phyloP scores from a whole-genome alignment of 139 green algal species.

The Gonium pectorale region DNA sequence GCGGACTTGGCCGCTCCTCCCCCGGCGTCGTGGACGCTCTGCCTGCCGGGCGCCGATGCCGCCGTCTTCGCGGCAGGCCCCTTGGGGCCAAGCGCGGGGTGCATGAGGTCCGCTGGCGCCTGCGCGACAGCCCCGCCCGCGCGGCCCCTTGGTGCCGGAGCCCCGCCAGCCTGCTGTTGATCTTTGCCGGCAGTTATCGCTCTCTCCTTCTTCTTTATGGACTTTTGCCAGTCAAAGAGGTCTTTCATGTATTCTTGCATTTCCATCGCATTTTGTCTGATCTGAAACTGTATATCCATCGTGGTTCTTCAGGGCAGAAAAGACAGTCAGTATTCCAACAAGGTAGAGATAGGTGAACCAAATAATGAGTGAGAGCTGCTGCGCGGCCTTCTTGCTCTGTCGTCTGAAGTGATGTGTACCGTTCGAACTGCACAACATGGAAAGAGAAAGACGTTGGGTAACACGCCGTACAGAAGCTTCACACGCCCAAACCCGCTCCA shows the following conservation, averaged over 20 bases:
- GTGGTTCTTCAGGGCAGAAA: no score
- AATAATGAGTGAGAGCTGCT: no score
- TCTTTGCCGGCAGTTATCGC: neutral
- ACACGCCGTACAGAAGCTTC: no score
- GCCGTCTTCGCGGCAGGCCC: neutral
- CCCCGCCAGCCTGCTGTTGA: neutral
- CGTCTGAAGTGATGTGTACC: no score
- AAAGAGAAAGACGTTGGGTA: no score
- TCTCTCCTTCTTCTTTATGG: slow-evolving; percentile 63
- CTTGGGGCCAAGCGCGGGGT: slow-evolving; percentile 33
- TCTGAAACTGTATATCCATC: slow-evolving; percentile 71
- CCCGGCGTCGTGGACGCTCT: neutral
- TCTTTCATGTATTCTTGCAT: slow-evolving; percentile 76
- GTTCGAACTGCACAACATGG: no score
- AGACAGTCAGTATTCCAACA: no score
- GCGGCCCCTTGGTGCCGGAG: slow-evolving; percentile 47
- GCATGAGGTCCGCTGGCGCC: slow-evolving; percentile 50
- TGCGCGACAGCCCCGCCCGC: slow-evolving; percentile 27
- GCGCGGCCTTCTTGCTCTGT: no score
- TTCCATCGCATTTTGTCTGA: slow-evolving; percentile 72
- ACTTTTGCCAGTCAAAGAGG: slow-evolving; percentile 69
- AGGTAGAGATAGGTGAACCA: no score
- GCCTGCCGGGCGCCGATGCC: neutral
- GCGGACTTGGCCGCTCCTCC: slow-evolving; percentile 20
- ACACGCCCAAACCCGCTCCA: no score